Evolutionary conservation across 768 basidiomycete species (phyloP).

Genomic region (Lactarius deliciosus): DNA sequence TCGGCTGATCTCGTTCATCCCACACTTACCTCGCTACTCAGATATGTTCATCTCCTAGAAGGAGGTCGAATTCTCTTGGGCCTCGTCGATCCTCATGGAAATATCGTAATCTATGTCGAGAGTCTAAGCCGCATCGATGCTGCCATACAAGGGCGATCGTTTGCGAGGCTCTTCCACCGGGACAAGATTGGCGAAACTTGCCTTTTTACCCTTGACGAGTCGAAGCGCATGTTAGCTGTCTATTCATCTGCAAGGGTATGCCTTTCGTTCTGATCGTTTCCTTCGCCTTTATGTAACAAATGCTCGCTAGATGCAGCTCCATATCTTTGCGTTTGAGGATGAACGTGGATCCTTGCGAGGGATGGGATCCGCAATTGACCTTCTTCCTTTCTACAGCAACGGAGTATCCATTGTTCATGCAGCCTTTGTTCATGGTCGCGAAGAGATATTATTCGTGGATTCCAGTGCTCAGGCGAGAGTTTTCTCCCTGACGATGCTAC

Average conservation of each 20-base stretch:
- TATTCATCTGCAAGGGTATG: constrained; percentile 45
- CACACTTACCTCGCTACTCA: background rate
- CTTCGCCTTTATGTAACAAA: background rate
- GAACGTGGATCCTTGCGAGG: constrained; percentile 42
- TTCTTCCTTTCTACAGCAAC: constrained; percentile 45
- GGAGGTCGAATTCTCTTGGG: constrained; percentile 20
- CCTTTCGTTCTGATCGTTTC: background rate
- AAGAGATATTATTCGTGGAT: constrained; percentile 56
- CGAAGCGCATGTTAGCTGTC: constrained; percentile 48
- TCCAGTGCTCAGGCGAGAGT: constrained; percentile 44
- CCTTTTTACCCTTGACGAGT: constrained; percentile 52
- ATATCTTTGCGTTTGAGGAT: constrained; percentile 52
- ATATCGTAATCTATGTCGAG: constrained; percentile 23
- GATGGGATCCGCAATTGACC: constrained; percentile 42
- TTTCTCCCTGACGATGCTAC: constrained; percentile 52
- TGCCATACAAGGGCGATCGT: constrained; percentile 5
- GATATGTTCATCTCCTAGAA: constrained; percentile 25
- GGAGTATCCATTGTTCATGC: constrained; percentile 37
- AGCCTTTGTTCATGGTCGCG: constrained; percentile 49
- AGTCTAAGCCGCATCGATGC: constrained; percentile 7
- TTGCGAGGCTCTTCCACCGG: constrained; percentile 36
- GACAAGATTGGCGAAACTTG: constrained; percentile 50
- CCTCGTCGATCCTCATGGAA: constrained; percentile 11
- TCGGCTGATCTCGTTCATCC: background rate
- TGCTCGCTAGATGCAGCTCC: constrained; percentile 36